Base-by-base conservation (phyloP, 352 stramenopile genomes). In the Phytophthora palmivora region DNA sequence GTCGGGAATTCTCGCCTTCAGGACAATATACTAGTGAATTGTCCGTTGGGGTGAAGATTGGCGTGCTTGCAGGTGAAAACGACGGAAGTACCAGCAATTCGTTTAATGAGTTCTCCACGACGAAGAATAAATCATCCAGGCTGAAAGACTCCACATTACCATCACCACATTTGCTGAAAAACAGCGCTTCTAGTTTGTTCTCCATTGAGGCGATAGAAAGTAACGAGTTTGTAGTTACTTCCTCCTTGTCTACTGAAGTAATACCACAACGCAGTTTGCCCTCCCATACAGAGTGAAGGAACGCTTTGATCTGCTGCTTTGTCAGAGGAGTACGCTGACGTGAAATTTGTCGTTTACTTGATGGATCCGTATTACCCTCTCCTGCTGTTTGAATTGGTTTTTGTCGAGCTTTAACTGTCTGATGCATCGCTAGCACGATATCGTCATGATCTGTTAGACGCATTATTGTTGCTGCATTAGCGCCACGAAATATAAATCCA, bases 221-320 rank as follows among this genome's bases (percentile, higher is more conserved):
- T 9, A 18, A 37, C 12, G 69, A 51, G 15, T 41, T 5, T 49
- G 55, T 18, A 12, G 28, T 19, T 0, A 28, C 11, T 22, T 51
- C 26, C 47, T 37, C 36, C 12, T 34, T 18, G 9, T 45, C 18
- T 32, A 34, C n/a, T 38, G 47, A 30, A 48, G 57, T 16, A 1
- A 28, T 28, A 28, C 24, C 24, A 28, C 24, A 28, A 28, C 18
- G 26, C 16, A 83, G 30, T 19, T 87, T 87, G 1, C 54, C 62
- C 4, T 82, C 63, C 64, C 76, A 83, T 2, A 67, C 67, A 4
- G 53, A 22, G 6, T 76, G 72, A 1, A 90, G 18, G 19, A 90
- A 74, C 0, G 67, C 44, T 59, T 87, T 84, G 6, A 79, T 72
- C 43, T 90, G 70, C 24, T 82, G 70, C 37, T 70, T 81, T 1